phyloP scores from a whole-genome alignment of 768 basidiomycete genomes.

The Rhodotorula taiwanensis region DNA sequence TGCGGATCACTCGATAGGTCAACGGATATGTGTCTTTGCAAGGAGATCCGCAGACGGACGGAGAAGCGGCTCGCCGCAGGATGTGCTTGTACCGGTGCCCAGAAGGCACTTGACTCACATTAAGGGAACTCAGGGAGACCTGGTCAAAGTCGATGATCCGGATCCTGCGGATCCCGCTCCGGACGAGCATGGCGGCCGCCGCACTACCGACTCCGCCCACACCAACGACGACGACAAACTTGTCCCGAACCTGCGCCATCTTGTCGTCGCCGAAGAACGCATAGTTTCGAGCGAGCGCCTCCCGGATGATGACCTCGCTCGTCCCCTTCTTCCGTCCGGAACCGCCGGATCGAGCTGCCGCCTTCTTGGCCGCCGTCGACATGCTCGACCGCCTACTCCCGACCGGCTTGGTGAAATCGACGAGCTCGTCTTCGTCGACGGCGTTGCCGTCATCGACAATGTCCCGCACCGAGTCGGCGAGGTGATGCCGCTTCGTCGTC shows the following conservation, averaged over 20 bases:
- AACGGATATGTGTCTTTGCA: too few relatives aligned
- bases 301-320: constrained; percentile 67
- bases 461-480: constrained; percentile 1
- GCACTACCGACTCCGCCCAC: constrained; percentile 95
- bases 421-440: constrained; percentile 29
- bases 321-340: constrained; percentile 8
- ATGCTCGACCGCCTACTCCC: constrained; percentile 12
- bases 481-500: neutral
- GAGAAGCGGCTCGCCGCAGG: neutral
- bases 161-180: constrained; percentile 38
- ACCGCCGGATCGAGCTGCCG: neutral
- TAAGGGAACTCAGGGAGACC: constrained; percentile 87
- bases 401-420: constrained; percentile 25
- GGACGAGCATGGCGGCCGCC: constrained; percentile 45
- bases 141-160: constrained; percentile 72
- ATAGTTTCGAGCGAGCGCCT: constrained; percentile 89
- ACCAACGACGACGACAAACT: constrained; percentile 79
- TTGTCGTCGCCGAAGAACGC: constrained; percentile 86
- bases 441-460: neutral
- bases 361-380: neutral
- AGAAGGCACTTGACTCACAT: constrained; percentile 47
- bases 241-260: constrained; percentile 68
- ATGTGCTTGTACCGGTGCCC: neutral
- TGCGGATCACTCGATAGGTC: too few relatives aligned
- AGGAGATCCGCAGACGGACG: too few relatives aligned